phyloP scores from a whole-genome alignment of 495 filamentous ascomycete genomes.

The Lepidopterella palustris region DNA sequence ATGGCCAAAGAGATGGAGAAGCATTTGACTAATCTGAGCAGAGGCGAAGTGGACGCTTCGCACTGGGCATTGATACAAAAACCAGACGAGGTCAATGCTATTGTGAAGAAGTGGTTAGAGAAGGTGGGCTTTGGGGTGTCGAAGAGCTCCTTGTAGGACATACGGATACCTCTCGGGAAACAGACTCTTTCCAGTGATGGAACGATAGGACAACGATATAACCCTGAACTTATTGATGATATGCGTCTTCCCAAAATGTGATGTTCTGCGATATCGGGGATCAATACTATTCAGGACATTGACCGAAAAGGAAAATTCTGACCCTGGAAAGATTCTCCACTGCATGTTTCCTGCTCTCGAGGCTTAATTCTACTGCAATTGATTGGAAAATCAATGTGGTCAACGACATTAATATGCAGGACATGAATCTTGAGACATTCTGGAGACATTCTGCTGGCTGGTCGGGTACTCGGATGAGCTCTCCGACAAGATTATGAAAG shows the following conservation, averaged over 20 bases:
- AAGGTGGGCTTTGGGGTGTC: conserved; percentile 29
- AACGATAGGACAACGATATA: not conserved
- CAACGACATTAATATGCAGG: not conserved
- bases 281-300: no score
- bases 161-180: no score
- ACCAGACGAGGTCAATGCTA: conserved; percentile 34
- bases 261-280: not conserved
- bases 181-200: not conserved
- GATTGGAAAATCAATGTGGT: not conserved
- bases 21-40: conserved; percentile 53
- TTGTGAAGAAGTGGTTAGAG: conserved; percentile 38
- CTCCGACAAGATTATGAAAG: not conserved
- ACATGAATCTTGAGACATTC: no score
- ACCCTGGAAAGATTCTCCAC: not conserved
- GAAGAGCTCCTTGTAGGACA: conserved; percentile 34
- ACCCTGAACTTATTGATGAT: not conserved
- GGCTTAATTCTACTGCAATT: not conserved
- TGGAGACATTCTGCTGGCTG: no score
- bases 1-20: conserved; percentile 63
- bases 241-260: no score
- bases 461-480: not conserved
- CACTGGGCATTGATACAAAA: conserved; percentile 42
- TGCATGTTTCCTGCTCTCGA: not conserved
- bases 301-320: no score
- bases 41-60: conserved; percentile 32